Base-by-base conservation (phyloP, 768 basidiomycete genomes). In the Gelatoporia subvermispora region DNA sequence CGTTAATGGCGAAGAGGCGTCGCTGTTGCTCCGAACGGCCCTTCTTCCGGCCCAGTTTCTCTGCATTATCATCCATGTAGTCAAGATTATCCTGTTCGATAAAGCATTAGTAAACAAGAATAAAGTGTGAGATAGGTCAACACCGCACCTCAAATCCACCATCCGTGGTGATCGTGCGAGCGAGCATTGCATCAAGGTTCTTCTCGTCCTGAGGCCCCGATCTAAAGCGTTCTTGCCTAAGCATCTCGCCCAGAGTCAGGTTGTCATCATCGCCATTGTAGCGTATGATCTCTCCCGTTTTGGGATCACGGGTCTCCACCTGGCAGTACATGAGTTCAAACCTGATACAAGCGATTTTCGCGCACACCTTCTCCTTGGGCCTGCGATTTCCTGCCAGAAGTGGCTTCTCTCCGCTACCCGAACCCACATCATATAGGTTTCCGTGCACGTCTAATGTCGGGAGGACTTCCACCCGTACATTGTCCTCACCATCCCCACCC, bases 1-100 rank as follows among this genome's bases (percentile, higher is more conserved):
- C 94, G 50, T 97, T 82, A 53, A 99, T 89, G 11, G 96, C 96
- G 65, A 97, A 99, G 56, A 93, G 89, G 39, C 94, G 81, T 65
- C 93, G 98, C 86, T 96, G 92, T 18, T 87, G 91, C 60, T 98
- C 95, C 3, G 85, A 83, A 44, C 93, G 88, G 90, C 97, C 93
- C 69, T 95, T 98, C 66, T 92, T 84, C 48, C 94, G 74, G 35
- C 89, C 91, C 0, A 98, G 75, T 56, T 84, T 85, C 60, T 95
- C 95, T 0, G 93, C 93, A 63, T 97, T 95, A 54, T 98, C 96
- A 56, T 99, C 96, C 53, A 96, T 85, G 57, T 98, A 98, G 40
- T 97, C 96, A 25, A 94, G 70, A 58, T 94, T 81, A 55, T 87
- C 85, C 87, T 93, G 47, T 10, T 9, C 36, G 48, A 36, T 13